Conservation (phyloP, 768 basidiomycete genomes). For the Cystofilobasidium capitatum region DNA sequence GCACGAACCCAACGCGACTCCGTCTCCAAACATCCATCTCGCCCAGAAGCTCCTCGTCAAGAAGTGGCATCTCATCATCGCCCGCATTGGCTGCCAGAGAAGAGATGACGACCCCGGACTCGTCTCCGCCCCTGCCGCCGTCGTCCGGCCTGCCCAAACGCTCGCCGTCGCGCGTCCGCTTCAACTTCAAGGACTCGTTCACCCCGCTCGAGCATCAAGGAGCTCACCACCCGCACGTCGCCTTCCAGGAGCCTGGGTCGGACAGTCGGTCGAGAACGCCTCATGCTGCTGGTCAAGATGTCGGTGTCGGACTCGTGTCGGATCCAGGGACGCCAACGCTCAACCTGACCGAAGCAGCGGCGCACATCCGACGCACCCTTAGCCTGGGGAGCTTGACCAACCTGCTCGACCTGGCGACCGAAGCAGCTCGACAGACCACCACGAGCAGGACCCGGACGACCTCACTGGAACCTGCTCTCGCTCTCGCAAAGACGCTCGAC, state of each 20-base stretch:
- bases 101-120: no score
- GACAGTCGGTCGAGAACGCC: no score
- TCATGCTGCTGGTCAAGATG: no score
- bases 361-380: conserved; percentile 38
- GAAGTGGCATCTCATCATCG: no score
- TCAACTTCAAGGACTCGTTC: not conserved
- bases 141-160: not conserved
- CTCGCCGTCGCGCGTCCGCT: conserved; percentile 1
- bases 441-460: conserved; percentile 1
- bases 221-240: not conserved
- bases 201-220: not conserved
- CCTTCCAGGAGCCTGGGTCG: no score
- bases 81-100: no score
- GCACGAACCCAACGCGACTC: not conserved
- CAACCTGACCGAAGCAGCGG: conserved; percentile 28
- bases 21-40: no score
- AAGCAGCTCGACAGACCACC: conserved; percentile 10
- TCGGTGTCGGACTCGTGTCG: not conserved
- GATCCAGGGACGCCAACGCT: not conserved
- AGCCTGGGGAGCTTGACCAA: conserved; percentile 37
- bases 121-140: no score
- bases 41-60: no score
- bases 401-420: conserved; percentile 32
- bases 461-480: not conserved
- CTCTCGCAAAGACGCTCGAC: not conserved